These are phyloP conservation scores for Escovopsis sp. DNA, from an alignment of 2,329 filamentous ascomycete genomes.

Conservation along the genomic window DNA sequence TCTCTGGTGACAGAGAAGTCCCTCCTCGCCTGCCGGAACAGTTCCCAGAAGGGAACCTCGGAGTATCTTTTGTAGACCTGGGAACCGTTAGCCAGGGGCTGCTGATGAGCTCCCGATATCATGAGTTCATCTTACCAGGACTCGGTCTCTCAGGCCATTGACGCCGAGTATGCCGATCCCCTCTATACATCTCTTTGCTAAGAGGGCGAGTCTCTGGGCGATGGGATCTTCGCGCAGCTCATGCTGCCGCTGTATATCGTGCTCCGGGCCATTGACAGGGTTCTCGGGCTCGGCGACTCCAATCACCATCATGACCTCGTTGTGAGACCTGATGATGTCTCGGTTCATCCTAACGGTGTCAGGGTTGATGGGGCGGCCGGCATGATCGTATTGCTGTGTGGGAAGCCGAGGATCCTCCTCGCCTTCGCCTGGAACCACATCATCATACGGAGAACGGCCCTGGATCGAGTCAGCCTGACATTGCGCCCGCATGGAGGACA, in stretches of 20 bases:
- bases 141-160: conserved; percentile 36
- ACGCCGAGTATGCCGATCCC: conserved; percentile 37
- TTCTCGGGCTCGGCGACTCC: conserved; percentile 46
- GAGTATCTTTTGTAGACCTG: conserved; percentile 39
- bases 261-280: conserved; percentile 22
- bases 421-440: conserved; percentile 36
- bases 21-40: conserved; percentile 17
- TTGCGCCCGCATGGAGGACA: too few species aligned
- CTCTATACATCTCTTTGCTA: conserved; percentile 19
- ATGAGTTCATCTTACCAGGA: conserved; percentile 26
- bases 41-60: conserved; percentile 31
- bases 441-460: conserved; percentile 47
- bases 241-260: conserved; percentile 28
- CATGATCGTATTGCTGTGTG: conserved; percentile 37
- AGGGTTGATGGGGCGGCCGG: conserved; percentile 40
- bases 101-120: background rate
- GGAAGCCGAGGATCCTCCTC: conserved; percentile 25
- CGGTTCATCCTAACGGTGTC: conserved; percentile 40
- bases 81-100: conserved; percentile 4
- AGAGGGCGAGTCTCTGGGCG: conserved; percentile 24
- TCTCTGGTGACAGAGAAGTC: conserved; percentile 17
- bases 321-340: conserved; percentile 44
- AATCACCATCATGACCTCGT: conserved; percentile 49
- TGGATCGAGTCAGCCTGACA: conserved; percentile 11
- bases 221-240: conserved; percentile 32